Conservation (phyloP, 371 early-diverging fungal genomes). For the Pancytospora epiphaga region DNA sequence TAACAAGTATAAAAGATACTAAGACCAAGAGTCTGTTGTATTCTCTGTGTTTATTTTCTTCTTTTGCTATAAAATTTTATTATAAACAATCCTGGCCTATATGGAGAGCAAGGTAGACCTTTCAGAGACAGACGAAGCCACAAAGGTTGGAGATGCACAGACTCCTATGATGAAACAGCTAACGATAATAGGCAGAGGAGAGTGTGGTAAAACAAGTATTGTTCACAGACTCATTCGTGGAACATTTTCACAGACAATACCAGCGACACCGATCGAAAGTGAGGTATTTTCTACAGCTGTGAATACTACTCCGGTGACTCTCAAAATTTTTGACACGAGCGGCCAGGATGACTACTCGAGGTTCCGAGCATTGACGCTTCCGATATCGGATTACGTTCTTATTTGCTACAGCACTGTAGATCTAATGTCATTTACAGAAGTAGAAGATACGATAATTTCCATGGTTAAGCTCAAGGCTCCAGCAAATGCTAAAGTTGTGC, state of each 20-base stretch:
- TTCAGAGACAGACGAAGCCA: background rate
- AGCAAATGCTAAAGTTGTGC: constrained; percentile 23
- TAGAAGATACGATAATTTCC: constrained; percentile 32
- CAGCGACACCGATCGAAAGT: constrained; percentile 31
- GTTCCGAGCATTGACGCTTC: constrained; percentile 47
- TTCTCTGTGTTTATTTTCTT: background rate
- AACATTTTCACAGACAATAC: constrained; percentile 33
- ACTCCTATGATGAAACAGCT: constrained; percentile 39
- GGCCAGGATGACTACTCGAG: constrained; percentile 59
- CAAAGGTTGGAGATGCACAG: constrained; percentile 11
- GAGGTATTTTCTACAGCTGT: background rate
- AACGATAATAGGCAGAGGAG: constrained; percentile 52
- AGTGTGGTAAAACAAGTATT: constrained; percentile 59
- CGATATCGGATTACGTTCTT: constrained; percentile 50
- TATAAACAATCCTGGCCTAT: background rate
- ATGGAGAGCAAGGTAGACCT: background rate
- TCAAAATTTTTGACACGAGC: constrained; percentile 58
- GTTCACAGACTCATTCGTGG: constrained; percentile 41
- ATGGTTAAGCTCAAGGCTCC: constrained; percentile 11
- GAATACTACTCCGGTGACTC: background rate
- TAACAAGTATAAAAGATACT: background rate
- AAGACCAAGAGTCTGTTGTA: background rate
- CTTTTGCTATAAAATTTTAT: background rate
- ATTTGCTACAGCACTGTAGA: constrained; percentile 46
- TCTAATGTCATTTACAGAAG: constrained; percentile 41